phyloP scores from a whole-genome alignment of 2,329 filamentous ascomycete genomes.

The Exophiala spinifera region DNA sequence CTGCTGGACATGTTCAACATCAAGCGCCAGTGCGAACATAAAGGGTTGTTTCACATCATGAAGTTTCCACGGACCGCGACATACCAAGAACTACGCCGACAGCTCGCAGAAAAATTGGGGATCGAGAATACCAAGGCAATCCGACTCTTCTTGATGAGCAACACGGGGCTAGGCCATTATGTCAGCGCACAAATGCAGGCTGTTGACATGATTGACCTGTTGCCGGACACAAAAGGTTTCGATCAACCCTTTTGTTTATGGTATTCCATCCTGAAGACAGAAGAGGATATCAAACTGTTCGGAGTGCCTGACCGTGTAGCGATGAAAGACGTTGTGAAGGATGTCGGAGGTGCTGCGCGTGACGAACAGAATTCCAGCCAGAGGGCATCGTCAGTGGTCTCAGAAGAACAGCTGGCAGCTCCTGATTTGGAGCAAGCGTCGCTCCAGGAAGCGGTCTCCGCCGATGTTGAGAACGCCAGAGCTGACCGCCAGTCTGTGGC shows the following conservation, averaged over 20 bases:
- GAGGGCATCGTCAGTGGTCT: background rate
- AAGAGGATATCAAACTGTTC: slow-evolving; percentile 24
- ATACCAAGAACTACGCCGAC: slow-evolving; percentile 19
- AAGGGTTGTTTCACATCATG: slow-evolving; percentile 9
- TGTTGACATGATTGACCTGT: slow-evolving; percentile 8
- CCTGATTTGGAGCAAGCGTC: slow-evolving; percentile 26
- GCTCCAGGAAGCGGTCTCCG: slow-evolving; percentile 20
- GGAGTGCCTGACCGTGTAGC: slow-evolving; percentile 10
- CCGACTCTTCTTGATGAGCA: slow-evolving; percentile 23
- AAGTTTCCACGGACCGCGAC: slow-evolving; percentile 10
- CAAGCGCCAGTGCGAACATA: slow-evolving; percentile 28
- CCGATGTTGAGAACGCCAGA: slow-evolving; percentile 11
- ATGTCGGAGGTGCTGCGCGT: too few relatives aligned
- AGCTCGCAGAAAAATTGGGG: slow-evolving; percentile 13
- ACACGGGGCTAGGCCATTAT: slow-evolving; percentile 17
- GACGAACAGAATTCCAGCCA: background rate
- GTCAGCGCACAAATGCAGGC: slow-evolving; percentile 14
- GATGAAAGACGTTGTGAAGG: too few relatives aligned
- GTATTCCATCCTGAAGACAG: slow-evolving; percentile 24
- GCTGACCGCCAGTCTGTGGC: background rate
- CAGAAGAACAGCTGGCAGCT: slow-evolving; percentile 13
- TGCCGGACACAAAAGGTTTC: slow-evolving; percentile 1
- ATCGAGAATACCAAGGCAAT: slow-evolving; percentile 18
- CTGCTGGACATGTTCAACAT: slow-evolving; percentile 44
- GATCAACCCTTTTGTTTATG: slow-evolving; percentile 23